phyloP scores from a whole-genome alignment of 192 early-diverging fungal genomes.

The Helicostylum pulchrum region DNA sequence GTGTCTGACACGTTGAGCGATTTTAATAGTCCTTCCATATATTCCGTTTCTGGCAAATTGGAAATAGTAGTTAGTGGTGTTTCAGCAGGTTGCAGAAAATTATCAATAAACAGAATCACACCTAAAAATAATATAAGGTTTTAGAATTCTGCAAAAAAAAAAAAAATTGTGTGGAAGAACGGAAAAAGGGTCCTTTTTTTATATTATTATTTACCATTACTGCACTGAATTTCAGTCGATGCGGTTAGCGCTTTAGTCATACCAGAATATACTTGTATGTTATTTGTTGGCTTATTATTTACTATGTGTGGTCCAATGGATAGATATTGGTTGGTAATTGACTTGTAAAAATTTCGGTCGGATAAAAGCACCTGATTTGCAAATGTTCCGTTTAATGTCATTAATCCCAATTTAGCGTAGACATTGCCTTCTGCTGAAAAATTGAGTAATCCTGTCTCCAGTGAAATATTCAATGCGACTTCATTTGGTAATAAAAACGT shows the following conservation, averaged over 20 bases:
- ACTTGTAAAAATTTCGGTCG: not conserved
- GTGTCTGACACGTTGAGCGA: conserved; percentile 8
- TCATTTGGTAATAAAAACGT: conserved; percentile 22
- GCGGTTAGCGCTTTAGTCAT: not conserved
- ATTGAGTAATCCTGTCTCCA: conserved; percentile 12
- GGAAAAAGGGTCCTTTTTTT: not conserved
- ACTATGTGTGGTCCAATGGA: not conserved
- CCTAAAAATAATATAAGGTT: conserved; percentile 1
- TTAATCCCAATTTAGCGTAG: not conserved
- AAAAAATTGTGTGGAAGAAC: not conserved
- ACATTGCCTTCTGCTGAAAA: not conserved
- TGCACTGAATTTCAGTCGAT: conserved; percentile 5
- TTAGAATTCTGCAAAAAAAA: not conserved
- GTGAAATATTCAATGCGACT: conserved; percentile 6
- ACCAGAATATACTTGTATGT: conserved; percentile 4
- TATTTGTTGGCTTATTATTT: not conserved
- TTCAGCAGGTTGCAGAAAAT: conserved; percentile 10
- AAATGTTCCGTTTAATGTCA: not conserved
- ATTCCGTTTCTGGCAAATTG: conserved; percentile 10
- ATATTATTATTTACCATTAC: conserved; percentile 12
- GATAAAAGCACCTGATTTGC: not conserved
- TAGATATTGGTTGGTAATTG: not conserved
- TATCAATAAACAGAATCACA: conserved; percentile 10
- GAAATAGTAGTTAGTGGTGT: conserved; percentile 6
- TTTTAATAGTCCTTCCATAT: conserved; percentile 4